Conservation (phyloP, 768 basidiomycete genomes). For the Cystobasidium onofrii region DNA sequence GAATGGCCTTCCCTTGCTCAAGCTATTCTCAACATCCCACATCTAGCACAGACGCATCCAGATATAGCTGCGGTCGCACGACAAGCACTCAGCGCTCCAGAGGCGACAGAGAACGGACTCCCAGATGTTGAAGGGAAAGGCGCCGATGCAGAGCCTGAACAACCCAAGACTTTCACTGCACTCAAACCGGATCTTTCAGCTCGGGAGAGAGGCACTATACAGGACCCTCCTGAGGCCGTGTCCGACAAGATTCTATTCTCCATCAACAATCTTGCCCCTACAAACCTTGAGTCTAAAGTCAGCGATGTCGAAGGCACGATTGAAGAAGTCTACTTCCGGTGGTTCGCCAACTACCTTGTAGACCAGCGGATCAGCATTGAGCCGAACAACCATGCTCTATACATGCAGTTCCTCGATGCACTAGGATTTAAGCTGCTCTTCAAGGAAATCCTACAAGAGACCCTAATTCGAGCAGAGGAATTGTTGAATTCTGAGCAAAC, state of each 20-base stretch:
- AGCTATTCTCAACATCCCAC: slow-evolving; percentile 74
- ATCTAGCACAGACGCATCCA: slow-evolving; percentile 74
- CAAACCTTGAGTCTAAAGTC: slow-evolving; percentile 81
- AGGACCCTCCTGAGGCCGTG: slow-evolving; percentile 69
- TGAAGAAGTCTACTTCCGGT: slow-evolving; percentile 71
- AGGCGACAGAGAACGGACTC: slow-evolving; percentile 42
- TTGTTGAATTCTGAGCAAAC: slow-evolving; percentile 88
- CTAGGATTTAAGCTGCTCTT: slow-evolving; percentile 61
- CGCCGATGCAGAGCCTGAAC: slow-evolving; percentile 33
- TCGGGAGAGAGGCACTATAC: slow-evolving; percentile 55
- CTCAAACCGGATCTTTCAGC: slow-evolving; percentile 59
- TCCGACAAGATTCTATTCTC: slow-evolving; percentile 95
- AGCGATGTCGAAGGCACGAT: slow-evolving; percentile 77
- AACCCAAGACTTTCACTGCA: slow-evolving; percentile 56
- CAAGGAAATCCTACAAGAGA: slow-evolving; percentile 84
- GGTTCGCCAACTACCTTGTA: slow-evolving; percentile 97
- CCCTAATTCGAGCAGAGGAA: slow-evolving; percentile 71
- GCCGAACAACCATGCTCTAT: slow-evolving; percentile 91
- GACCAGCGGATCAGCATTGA: slow-evolving; percentile 92
- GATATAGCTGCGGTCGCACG: slow-evolving; percentile 49
- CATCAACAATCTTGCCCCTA: slow-evolving; percentile 92
- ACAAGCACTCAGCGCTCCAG: slow-evolving; percentile 36
- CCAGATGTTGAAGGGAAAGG: slow-evolving; percentile 43
- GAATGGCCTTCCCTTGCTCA: slow-evolving; percentile 93
- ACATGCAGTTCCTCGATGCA: slow-evolving; percentile 84